Evolutionary conservation across 495 filamentous ascomycete genomes (phyloP).

Genomic region (Aspergillus sclerotiicarbonarius): DNA sequence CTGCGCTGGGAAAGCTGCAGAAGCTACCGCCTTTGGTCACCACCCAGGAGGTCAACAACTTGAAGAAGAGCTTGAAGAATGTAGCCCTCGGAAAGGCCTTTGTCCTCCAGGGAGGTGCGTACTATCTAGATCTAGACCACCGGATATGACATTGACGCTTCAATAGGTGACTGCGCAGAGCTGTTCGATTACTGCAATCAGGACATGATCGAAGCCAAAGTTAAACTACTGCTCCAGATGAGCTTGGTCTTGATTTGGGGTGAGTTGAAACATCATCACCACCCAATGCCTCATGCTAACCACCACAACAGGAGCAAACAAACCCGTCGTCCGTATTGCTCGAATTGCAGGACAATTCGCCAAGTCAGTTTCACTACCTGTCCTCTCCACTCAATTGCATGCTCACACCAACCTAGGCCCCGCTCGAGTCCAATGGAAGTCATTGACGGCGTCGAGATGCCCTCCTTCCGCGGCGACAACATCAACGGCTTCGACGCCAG

Average conservation of each 20-base stretch:
- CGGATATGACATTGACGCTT: neutral
- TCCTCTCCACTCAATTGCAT: neutral
- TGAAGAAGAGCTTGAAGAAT: slow-evolving; percentile 74
- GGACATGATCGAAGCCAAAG: slow-evolving; percentile 86
- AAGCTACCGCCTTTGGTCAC: slow-evolving; percentile 87
- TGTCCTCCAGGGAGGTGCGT: slow-evolving; percentile 78
- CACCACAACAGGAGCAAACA: slow-evolving; percentile 58
- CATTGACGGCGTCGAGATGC: slow-evolving; percentile 75
- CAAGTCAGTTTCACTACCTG: slow-evolving; percentile 46
- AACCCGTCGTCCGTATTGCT: slow-evolving; percentile 90
- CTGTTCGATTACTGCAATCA: slow-evolving; percentile 95
- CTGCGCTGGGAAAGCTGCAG: slow-evolving; percentile 67
- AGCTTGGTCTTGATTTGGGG: slow-evolving; percentile 89
- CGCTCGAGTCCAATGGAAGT: slow-evolving; percentile 84
- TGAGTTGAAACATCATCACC: slow-evolving; percentile 22
- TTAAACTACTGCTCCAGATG: slow-evolving; percentile 96
- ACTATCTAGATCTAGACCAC: neutral
- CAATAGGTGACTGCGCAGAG: slow-evolving; percentile 83
- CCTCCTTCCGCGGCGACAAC: slow-evolving; percentile 91
- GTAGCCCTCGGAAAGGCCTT: slow-evolving; percentile 92
- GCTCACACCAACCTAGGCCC: slow-evolving; percentile 48
- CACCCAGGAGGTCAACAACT: slow-evolving; percentile 74
- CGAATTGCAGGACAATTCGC: slow-evolving; percentile 97
- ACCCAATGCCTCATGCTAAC: neutral
- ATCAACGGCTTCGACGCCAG: slow-evolving; percentile 77